Evolutionary conservation across 345 rosid genomes (phyloP).

Genomic region (Cardiospermum halicacabum): DNA sequence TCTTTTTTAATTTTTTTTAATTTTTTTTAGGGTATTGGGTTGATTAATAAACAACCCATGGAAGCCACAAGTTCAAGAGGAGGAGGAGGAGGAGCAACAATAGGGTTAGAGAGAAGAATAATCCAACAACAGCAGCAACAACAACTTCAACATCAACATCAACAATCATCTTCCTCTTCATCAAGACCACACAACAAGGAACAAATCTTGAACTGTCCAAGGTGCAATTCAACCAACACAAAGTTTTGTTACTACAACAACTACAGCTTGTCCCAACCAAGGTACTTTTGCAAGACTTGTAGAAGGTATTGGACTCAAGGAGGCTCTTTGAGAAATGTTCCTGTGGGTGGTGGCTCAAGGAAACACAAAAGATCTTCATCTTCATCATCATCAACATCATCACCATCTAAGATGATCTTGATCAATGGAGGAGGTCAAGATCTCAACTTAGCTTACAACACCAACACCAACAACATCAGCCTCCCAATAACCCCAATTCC

Average conservation of each 20-base stretch:
- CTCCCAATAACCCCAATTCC: no score
- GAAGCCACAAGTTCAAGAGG: constrained; percentile 23
- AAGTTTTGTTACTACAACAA: constrained; percentile 62
- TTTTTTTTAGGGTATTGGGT: constrained; percentile 33
- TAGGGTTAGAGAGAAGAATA: constrained; percentile 23
- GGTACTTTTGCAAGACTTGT: constrained; percentile 56
- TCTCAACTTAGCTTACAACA: constrained; percentile 31
- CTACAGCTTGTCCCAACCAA: constrained; percentile 56
- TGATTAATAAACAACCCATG: constrained; percentile 27
- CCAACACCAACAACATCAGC: constrained; percentile 9
- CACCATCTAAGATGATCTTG: constrained; percentile 25
- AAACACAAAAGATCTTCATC: constrained; percentile 43
- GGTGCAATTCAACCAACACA: constrained; percentile 49
- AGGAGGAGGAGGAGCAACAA: no score
- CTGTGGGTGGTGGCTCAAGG: constrained; percentile 61
- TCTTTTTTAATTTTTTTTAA: not conserved
- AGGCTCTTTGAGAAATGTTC: constrained; percentile 53
- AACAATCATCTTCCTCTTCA: not conserved
- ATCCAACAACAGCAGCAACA: no score
- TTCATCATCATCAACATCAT: constrained; percentile 21
- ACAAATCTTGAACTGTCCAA: constrained; percentile 46
- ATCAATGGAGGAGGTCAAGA: constrained; percentile 34
- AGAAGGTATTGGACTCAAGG: constrained; percentile 65
- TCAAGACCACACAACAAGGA: constrained; percentile 37
- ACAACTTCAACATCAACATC: no score